These are phyloP conservation scores for Eremothecium cymbalariae DNA, from an alignment of 1,139 yeast genomes.

Conservation along the genomic window DNA sequence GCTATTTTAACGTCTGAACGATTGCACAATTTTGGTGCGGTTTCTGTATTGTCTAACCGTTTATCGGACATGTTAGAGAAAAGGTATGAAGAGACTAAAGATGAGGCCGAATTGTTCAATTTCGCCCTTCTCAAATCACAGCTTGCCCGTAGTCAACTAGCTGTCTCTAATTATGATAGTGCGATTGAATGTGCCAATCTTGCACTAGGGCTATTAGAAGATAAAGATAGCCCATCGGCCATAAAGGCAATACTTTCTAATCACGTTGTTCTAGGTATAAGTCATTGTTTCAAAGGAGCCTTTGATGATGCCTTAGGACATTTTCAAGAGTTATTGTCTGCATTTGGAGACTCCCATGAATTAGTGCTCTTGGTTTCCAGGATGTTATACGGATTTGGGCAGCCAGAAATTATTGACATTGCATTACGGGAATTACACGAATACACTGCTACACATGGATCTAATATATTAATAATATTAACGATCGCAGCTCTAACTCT, in stretches of 20 bases:
- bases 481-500: slow-evolving; percentile 77
- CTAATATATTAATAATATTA: slow-evolving; percentile 56
- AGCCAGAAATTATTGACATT: slow-evolving; percentile 68
- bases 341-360: slow-evolving; percentile 48
- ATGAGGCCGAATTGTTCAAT: slow-evolving; percentile 38
- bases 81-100: slow-evolving; percentile 51
- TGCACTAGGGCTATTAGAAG: slow-evolving; percentile 45
- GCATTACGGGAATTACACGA: slow-evolving; percentile 67
- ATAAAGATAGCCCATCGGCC: slow-evolving; percentile 30
- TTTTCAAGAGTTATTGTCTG: slow-evolving; percentile 52
- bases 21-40: slow-evolving; percentile 50
- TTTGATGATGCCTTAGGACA: slow-evolving; percentile 60
- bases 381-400: slow-evolving; percentile 65
- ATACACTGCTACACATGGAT: slow-evolving; percentile 55
- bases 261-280: slow-evolving; percentile 60
- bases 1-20: slow-evolving; percentile 62
- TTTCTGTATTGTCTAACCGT: slow-evolving; percentile 41
- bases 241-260: slow-evolving; percentile 43
- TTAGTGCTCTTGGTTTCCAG: slow-evolving; percentile 71
- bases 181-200: slow-evolving; percentile 58
- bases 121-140: slow-evolving; percentile 60
- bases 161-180: slow-evolving; percentile 43
- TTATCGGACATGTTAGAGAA: slow-evolving; percentile 47
- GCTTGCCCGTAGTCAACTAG: slow-evolving; percentile 61
- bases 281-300: slow-evolving; percentile 53